Evolutionary conservation across 345 rosid genomes (phyloP), one percentile per base, ranked within the genome.

Genomic region (Gossypium arboreum): DNA sequence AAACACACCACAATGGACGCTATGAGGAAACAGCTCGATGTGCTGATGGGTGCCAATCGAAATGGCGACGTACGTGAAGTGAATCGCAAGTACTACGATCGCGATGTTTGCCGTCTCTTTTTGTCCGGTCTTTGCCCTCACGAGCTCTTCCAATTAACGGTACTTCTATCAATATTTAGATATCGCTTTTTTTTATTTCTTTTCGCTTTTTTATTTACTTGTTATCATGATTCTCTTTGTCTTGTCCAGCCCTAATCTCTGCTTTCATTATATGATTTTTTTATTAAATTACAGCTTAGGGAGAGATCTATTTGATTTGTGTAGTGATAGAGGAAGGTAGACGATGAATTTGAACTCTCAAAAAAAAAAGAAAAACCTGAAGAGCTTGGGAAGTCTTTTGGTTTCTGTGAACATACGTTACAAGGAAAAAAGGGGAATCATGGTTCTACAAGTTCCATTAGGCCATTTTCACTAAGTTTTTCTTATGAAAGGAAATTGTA

Each of bases 71-170:
- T 93, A 9, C 85, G 88, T 68, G 99, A 96, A 83, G 97, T 96
- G 50, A 93, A 96, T 80, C 98, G 97, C 75, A 93, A 92, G 84
- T 93, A 96, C 88, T 89, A 88, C 91, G 99, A 96, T 85, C 97
- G 98, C 27, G 99, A 96, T 82, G 98, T 93, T 64, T 96, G 99
- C 77, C 99, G 99, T 81, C 88, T 96, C 87, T 92, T 68, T 84
- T 74, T 96, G 39, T 95, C 93, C 78, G 99, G 98, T 71, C 99
- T 93, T 48, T 96, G 99, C 79, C 99, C 98, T 75, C 99, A 96
- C 81, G 99, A 96, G 83, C 98, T 96, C 79, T 96, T 96, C 71
- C 99, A 96, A 79, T 78, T 96, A 66, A 96, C 99, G 77, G 99
- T 92, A 80, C 57, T 25, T 9, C 3, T 58, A 51, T 24, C 12